phyloP scores from a whole-genome alignment of 352 stramenopile genomes.

The Discostella stelligera region DNA sequence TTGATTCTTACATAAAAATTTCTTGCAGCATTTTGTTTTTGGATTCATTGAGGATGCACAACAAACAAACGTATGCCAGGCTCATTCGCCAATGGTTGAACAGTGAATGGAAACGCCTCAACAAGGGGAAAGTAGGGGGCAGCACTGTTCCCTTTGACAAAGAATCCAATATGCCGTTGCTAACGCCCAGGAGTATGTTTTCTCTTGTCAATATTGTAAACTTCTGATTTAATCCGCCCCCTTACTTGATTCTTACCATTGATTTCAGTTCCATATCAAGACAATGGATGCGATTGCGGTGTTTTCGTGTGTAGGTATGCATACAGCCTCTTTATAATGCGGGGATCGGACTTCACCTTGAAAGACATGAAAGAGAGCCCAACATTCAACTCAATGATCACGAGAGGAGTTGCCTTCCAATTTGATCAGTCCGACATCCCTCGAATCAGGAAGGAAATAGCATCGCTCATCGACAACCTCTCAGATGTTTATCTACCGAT shows the following conservation, averaged over 20 bases:
- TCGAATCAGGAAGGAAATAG: conserved; percentile 69
- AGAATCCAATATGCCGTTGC: conserved; percentile 66
- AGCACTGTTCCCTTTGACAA: conserved; percentile 68
- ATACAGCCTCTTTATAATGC: conserved; percentile 70
- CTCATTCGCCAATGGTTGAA: conserved; percentile 88
- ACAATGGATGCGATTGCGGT: conserved; percentile 92
- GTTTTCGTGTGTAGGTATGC: conserved; percentile 85
- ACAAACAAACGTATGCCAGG: conserved; percentile 86
- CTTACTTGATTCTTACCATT: background rate
- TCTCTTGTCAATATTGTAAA: conserved; percentile 10
- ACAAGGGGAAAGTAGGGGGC: conserved; percentile 24
- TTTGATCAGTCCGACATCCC: conserved; percentile 75
- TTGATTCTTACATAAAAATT: background rate
- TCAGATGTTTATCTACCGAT: conserved; percentile 45
- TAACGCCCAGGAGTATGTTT: conserved; percentile 85
- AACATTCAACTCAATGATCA: conserved; percentile 45
- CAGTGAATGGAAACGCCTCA: conserved; percentile 81
- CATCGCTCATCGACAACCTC: conserved; percentile 67
- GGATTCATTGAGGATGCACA: conserved; percentile 92
- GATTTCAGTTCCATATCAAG: conserved; percentile 87
- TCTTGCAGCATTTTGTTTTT: conserved; percentile 87
- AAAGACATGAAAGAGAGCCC: conserved; percentile 23
- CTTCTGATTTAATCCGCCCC: conserved; percentile 8
- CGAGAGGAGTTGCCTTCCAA: conserved; percentile 35
- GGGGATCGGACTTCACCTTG: conserved; percentile 41